Base-by-base conservation (phyloP, 345 rosid species). In the Eucalyptus shirleyi region DNA sequence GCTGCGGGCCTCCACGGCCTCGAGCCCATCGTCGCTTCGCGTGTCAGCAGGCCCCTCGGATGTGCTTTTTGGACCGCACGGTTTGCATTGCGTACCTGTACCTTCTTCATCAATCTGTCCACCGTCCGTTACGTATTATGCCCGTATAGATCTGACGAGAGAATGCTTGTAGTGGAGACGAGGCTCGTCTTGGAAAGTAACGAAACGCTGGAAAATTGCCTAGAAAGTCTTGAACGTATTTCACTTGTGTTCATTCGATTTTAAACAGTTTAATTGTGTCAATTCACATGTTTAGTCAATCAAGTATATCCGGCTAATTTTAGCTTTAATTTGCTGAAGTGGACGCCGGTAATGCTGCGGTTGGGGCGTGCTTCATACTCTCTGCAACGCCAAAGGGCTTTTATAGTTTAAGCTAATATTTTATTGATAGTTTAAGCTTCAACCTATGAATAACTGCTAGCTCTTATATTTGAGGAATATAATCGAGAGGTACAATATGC, bases 301-400 rank as follows among this genome's bases (percentile, higher is more conserved):
- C 0, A 0, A 24, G 30, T 56, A 23, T 24, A 56, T 56, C 3
- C 1, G 2, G 13, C 2, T 1, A 56, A 56, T 4, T 56, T 56
- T 24, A 56, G 6, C 6, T 56, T 2, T 4, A 56, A 56, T 4
- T 56, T 10, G 30, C 3, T 56, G 1, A 24, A 0, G 30, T 26
- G 62, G 9, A 53, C 0, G 26, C 5, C 26, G 5, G 59, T 53
- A 19, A 53, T 53, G 59, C 26, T 7, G 11, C 9, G 2, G 0
- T 53, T 53, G 59, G 59, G 26, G 26, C 0, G 0, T 21, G 59
- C 1, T 53, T 53, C 26, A 53, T 21, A 53, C 11, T 53, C 59
- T 53, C 26, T 2, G 0, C 2, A 53, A 53, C 1, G 0, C 26
- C 11, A 21, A 53, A 21, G 11, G 26, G 26, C 26, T 53, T 53